These are phyloP conservation scores for Trametes elegans DNA, from an alignment of 768 basidiomycete genomes.

Conservation along the genomic window DNA sequence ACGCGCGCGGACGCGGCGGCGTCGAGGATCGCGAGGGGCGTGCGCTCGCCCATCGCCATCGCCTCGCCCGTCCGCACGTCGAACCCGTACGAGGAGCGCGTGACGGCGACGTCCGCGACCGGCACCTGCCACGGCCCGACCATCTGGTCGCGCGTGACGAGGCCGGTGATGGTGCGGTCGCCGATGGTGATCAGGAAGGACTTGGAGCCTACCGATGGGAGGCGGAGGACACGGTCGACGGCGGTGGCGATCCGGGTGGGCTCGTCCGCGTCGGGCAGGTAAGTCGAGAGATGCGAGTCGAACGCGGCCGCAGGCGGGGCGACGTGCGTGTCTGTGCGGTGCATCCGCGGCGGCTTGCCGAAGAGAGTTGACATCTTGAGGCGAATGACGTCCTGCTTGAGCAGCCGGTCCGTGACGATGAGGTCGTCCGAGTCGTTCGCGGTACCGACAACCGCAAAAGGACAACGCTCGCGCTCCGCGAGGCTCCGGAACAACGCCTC, in stretches of 20 bases:
- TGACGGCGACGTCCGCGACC: constrained; percentile 95
- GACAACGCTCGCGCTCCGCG: constrained; percentile 87
- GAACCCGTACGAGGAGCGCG: constrained; percentile 93
- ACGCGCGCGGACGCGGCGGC: constrained; percentile 92
- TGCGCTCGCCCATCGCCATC: constrained; percentile 98
- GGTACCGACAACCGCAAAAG: constrained; percentile 86
- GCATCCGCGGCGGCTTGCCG: constrained; percentile 93
- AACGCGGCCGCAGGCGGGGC: constrained; percentile 42
- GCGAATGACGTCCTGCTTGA: constrained; percentile 76
- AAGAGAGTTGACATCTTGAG: constrained; percentile 95
- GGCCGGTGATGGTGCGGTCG: constrained; percentile 89
- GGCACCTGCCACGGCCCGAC: constrained; percentile 99
- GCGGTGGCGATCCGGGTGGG: constrained; percentile 57
- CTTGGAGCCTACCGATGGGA: constrained; percentile 93
- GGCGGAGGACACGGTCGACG: constrained; percentile 76
- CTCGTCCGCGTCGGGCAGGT: constrained; percentile 48
- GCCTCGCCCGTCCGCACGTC: constrained; percentile 83
- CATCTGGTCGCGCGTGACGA: constrained; percentile 97
- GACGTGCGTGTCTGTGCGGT: constrained; percentile 57
- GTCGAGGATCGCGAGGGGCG: constrained; percentile 84
- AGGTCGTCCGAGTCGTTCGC: constrained; percentile 83
- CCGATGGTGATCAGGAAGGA: constrained; percentile 99
- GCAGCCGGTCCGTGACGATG: constrained; percentile 84
- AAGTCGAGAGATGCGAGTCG: constrained; percentile 66
- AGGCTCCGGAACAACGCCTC: constrained; percentile 67